These are phyloP conservation scores for Sistotremastrum suecicum DNA, from an alignment of 768 basidiomycete genomes.

Conservation along the genomic window DNA sequence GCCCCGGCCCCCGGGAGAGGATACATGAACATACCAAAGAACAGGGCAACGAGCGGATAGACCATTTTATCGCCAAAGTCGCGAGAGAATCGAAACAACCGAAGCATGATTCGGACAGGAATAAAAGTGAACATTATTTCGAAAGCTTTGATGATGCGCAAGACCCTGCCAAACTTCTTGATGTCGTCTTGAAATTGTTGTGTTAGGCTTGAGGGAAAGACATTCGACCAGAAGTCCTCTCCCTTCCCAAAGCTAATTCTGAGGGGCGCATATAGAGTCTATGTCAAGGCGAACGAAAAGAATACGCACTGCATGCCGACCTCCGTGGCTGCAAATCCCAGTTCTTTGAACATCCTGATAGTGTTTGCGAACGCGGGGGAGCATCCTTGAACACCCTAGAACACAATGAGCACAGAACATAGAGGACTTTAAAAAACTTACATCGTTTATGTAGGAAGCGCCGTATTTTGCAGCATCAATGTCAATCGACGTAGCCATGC, in stretches of 20 bases:
- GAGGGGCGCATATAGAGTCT: not conserved
- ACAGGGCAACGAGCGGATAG: constrained; percentile 22
- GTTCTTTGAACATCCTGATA: constrained; percentile 19
- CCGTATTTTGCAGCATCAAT: constrained; percentile 18
- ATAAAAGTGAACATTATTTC: constrained; percentile 19
- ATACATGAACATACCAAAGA: constrained; percentile 6
- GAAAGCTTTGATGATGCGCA: constrained; percentile 18
- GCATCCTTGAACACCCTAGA: constrained; percentile 13
- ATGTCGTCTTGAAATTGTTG: constrained; percentile 16
- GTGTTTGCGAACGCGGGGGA: constrained; percentile 23
- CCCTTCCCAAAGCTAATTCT: constrained; percentile 20
- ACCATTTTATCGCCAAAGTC: constrained; percentile 22
- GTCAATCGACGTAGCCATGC: constrained; percentile 21
- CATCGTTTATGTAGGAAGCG: constrained; percentile 23
- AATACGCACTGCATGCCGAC: constrained; percentile 18
- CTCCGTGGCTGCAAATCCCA: constrained; percentile 18
- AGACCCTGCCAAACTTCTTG: constrained; percentile 17
- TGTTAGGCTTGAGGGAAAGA: constrained; percentile 14
- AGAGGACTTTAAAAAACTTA: constrained; percentile 8
- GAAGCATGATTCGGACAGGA: constrained; percentile 20
- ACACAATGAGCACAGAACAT: not conserved
- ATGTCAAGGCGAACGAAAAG: no score
- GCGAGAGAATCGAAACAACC: constrained; percentile 17
- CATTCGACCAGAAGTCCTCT: constrained; percentile 24
- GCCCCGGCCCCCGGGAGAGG: not conserved